Base-by-base conservation (phyloP, 768 basidiomycete genomes). In the Sistotremastrum niveocremeum region DNA sequence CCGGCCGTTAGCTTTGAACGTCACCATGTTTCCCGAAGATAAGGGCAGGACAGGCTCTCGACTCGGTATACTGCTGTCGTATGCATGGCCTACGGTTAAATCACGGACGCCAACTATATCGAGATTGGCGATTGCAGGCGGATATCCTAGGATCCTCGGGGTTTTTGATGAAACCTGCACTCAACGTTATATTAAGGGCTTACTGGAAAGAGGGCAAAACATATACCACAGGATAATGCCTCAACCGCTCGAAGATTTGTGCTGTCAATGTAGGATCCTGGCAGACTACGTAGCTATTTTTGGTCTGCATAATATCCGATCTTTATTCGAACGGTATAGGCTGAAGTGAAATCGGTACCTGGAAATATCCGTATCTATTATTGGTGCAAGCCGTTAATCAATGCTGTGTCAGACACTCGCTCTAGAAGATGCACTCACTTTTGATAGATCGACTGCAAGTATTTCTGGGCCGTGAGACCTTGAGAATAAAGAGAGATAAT, bases 11-110 rank as follows among this genome's bases (percentile, higher is more conserved):
- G 77, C 82, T 44, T 77, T 65, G 58, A 93, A 82, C 52, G 84
- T 81, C 37, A 91, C 76, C 89, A 91, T 90, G 52, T 91, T 80
- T 5, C 86, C 80, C 0, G 78, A 79, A 12, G 86, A 85, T 34
- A 85, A 60, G 12, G 81, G 82, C 12, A 86, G 63, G 30, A 63
- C 61, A 8, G 85, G 80, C 52, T 70, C 62, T 56, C 69, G 77
- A 3, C 67, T 67, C 1, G 82, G 80, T n/a, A 79, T 69, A 54
- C 86, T 83, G 52, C 79, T 85, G 52, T 88, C 86, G 57, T 81
- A 87, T 28, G 32, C 62, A 45, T 57, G 59, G 12, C 82, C 84
- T 20, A 65, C 64, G 2, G 88, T 90, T 37, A 91, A 60, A 57
- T 93, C 90, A 6, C 84, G 63, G 9, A 91, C 67, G 42, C 75